Conservation (phyloP, 805 yeast species). For the Saccharomycopsis sp. region DNA sequence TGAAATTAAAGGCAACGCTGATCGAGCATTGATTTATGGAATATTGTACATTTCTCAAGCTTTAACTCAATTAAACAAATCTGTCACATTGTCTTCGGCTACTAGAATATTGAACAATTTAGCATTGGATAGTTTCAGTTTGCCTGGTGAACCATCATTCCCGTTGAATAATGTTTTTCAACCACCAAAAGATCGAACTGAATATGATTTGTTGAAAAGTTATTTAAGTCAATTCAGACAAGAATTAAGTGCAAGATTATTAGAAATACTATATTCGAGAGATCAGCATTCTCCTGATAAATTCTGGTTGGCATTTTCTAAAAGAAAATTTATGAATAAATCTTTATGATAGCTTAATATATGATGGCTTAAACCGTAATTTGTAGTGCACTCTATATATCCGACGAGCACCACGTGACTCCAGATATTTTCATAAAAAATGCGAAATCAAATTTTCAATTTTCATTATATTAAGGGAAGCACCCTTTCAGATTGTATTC, state of each 20-base stretch:
- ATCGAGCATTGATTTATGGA: slow-evolving; percentile 88
- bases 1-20: slow-evolving; percentile 94
- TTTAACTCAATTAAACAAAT: slow-evolving; percentile 50
- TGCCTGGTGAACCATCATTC: slow-evolving; percentile 95
- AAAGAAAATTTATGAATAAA: slow-evolving; percentile 94
- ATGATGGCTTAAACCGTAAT: not conserved
- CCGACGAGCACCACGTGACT: slow-evolving; percentile 1
- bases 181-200: slow-evolving; percentile 69
- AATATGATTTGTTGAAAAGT: slow-evolving; percentile 69
- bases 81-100: slow-evolving; percentile 51
- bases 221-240: slow-evolving; percentile 93
- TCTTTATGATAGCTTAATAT: slow-evolving; percentile 37
- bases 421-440: not conserved
- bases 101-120: slow-evolving; percentile 67
- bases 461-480: not conserved
- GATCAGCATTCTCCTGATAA: slow-evolving; percentile 65
- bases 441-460: not conserved
- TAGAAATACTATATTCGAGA: slow-evolving; percentile 63
- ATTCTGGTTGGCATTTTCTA: slow-evolving; percentile 92
- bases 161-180: slow-evolving; percentile 75
- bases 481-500: not conserved
- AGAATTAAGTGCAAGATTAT: slow-evolving; percentile 76
- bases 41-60: slow-evolving; percentile 85
- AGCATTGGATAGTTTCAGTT: slow-evolving; percentile 77
- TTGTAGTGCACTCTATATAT: not conserved